These are phyloP conservation scores for Solanum rostratum DNA, from an alignment of 257 asterid genomes.

Conservation along the genomic window DNA sequence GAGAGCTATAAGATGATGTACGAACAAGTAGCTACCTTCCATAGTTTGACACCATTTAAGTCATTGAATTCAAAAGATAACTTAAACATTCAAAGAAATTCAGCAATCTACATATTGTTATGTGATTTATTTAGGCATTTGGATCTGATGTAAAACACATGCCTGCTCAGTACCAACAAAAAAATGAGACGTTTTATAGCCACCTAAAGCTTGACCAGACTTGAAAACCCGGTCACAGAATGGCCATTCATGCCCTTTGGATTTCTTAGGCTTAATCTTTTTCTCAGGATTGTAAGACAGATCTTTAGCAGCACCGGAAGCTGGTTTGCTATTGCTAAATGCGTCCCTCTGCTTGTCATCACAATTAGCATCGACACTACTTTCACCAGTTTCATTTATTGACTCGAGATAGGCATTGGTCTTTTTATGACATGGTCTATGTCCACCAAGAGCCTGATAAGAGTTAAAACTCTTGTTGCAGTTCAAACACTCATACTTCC, in stretches of 20 bases:
- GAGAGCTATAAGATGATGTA: no score
- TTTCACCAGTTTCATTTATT: slow-evolving; percentile 48
- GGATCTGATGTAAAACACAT: no score
- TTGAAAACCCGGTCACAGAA: slow-evolving; percentile 67
- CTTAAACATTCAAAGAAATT: no score
- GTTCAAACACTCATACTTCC: slow-evolving; percentile 71
- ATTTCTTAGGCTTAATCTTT: slow-evolving; percentile 35
- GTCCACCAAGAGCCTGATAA: slow-evolving; percentile 93
- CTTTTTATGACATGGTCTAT: slow-evolving; percentile 79
- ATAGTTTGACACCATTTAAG: no score
- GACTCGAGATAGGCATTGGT: slow-evolving; percentile 27
- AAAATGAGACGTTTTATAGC: slow-evolving; percentile 88
- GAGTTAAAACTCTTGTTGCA: slow-evolving; percentile 80
- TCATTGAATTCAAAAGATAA: no score
- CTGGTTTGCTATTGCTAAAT: slow-evolving; percentile 20
- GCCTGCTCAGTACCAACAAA: slow-evolving; percentile 34
- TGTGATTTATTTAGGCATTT: no score
- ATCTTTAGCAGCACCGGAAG: slow-evolving; percentile 26
- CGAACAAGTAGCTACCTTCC: no score
- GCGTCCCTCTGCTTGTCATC: slow-evolving; percentile 29
- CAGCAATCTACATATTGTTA: no score
- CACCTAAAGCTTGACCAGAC: slow-evolving; percentile 96
- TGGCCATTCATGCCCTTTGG: slow-evolving; percentile 65
- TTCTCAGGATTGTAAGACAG: slow-evolving; percentile 23
- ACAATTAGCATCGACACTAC: slow-evolving; percentile 39